These are phyloP conservation scores for Litsea cubeba DNA, from an alignment of 164 flowering plant genomes.

Conservation along the genomic window DNA sequence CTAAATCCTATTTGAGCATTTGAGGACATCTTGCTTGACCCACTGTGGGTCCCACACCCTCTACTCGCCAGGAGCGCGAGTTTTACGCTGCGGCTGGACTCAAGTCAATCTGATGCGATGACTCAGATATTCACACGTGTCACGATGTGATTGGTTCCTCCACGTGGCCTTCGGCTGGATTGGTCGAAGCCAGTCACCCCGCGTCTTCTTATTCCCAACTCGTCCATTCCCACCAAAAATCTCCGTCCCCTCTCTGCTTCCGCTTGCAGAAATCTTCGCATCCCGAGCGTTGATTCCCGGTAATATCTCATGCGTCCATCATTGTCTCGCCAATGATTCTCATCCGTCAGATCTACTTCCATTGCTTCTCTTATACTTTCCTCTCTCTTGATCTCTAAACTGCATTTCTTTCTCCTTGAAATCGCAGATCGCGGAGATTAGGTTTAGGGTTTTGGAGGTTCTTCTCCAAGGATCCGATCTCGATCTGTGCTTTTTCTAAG, in stretches of 20 bases:
- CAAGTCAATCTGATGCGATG: not conserved
- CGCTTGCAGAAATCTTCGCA: not conserved
- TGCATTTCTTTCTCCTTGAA: not conserved
- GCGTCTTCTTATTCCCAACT: not conserved
- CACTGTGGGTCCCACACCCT: too few relatives aligned
- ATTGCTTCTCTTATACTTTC: not conserved
- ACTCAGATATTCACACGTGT: not conserved
- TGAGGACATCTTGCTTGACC: too few relatives aligned
- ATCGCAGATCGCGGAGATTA: not conserved
- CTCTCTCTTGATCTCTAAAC: not conserved
- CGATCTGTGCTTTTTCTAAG: not conserved
- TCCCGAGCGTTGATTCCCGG: not conserved
- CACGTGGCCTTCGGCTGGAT: not conserved
- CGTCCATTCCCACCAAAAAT: not conserved
- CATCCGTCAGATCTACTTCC: not conserved
- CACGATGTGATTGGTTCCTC: not conserved
- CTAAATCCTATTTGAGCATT: too few relatives aligned
- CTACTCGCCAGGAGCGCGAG: too few relatives aligned
- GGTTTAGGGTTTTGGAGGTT: not conserved
- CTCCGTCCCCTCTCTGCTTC: not conserved
- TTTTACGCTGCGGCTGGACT: too few relatives aligned
- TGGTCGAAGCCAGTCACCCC: not conserved
- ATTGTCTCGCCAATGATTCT: not conserved
- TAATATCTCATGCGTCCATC: not conserved
- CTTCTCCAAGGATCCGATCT: not conserved